A percentile compares a stretch with the other conserved stretches of the same genome.
These are phyloP conservation scores for Talaromyces thailandensis DNA, from an alignment of 495 filamentous ascomycete genomes.

Conservation along the genomic window DNA sequence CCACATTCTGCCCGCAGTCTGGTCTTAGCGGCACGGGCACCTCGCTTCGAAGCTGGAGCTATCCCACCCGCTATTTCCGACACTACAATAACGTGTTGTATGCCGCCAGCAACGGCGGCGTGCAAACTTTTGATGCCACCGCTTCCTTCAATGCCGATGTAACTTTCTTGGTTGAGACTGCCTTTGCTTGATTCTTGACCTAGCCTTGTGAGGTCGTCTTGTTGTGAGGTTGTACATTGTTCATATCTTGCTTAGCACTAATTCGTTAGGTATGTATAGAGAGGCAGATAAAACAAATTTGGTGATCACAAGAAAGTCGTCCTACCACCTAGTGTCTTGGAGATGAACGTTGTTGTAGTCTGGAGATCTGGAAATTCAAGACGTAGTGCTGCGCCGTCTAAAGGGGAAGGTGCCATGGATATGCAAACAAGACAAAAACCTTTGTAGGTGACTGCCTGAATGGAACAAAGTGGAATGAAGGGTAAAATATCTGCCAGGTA, in stretches of 20 bases:
- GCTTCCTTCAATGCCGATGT: constrained; percentile 41
- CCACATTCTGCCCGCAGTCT: constrained; percentile 44
- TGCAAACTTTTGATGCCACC: constrained; percentile 37
- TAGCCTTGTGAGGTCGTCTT: neutral
- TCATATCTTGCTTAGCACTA: neutral
- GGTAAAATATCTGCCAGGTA: no score
- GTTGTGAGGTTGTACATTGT: neutral
- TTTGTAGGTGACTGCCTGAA: no score
- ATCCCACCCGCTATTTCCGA: constrained; percentile 46
- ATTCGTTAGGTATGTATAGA: neutral
- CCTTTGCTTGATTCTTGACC: constrained; percentile 26
- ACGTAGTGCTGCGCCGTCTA: no score
- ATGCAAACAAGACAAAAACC: neutral
- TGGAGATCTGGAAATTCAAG: neutral
- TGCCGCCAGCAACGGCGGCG: constrained; percentile 42
- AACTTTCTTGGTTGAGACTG: constrained; percentile 33
- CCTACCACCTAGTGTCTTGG: no score
- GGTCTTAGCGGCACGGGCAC: constrained; percentile 37
- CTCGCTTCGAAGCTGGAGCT: constrained; percentile 45
- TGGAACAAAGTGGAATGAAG: no score
- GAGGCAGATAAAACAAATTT: neutral
- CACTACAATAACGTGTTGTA: constrained; percentile 40
- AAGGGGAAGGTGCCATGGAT: neutral
- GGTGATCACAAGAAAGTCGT: neutral
- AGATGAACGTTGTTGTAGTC: neutral